These are phyloP conservation scores for Suillus clintonianus DNA, from an alignment of 768 basidiomycete genomes.

Conservation along the genomic window DNA sequence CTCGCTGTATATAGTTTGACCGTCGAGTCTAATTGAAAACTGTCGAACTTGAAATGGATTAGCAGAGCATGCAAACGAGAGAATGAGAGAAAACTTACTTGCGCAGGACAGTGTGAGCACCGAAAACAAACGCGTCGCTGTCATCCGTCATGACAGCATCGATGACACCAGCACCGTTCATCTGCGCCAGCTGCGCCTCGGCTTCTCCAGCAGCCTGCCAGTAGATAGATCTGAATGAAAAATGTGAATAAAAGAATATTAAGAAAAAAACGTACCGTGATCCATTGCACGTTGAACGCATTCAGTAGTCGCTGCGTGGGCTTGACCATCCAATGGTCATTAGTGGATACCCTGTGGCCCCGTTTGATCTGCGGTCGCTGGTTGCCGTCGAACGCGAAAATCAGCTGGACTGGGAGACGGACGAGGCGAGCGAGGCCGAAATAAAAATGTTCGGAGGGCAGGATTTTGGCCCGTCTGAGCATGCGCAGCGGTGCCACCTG, in stretches of 20 bases:
- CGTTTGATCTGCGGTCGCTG: conserved; percentile 44
- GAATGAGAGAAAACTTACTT: neutral
- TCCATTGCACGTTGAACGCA: conserved; percentile 19
- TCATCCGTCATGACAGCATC: conserved; percentile 1
- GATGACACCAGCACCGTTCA: neutral
- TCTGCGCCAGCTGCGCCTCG: conserved; percentile 1
- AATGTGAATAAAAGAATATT: conserved; percentile 24
- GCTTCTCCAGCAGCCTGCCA: conserved; percentile 8
- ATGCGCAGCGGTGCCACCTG: neutral
- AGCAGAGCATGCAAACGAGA: neutral
- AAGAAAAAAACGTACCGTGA: conserved; percentile 42
- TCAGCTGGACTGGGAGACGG: conserved; percentile 35
- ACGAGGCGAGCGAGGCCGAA: conserved; percentile 42
- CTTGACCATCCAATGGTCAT: conserved; percentile 28
- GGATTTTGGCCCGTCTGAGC: neutral
- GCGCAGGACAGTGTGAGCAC: neutral
- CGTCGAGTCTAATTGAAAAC: too few species aligned
- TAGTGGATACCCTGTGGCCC: conserved; percentile 30
- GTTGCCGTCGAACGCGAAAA: conserved; percentile 56
- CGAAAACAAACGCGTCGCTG: conserved; percentile 1
- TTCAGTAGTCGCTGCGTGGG: conserved; percentile 11
- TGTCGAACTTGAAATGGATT: too few species aligned
- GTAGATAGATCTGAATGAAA: too few species aligned
- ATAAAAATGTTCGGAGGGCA: conserved; percentile 33
- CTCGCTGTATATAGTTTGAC: too few species aligned